These are phyloP conservation scores for Fusarium goolgardi DNA, from an alignment of 2,329 filamentous ascomycete genomes.

Conservation along the genomic window DNA sequence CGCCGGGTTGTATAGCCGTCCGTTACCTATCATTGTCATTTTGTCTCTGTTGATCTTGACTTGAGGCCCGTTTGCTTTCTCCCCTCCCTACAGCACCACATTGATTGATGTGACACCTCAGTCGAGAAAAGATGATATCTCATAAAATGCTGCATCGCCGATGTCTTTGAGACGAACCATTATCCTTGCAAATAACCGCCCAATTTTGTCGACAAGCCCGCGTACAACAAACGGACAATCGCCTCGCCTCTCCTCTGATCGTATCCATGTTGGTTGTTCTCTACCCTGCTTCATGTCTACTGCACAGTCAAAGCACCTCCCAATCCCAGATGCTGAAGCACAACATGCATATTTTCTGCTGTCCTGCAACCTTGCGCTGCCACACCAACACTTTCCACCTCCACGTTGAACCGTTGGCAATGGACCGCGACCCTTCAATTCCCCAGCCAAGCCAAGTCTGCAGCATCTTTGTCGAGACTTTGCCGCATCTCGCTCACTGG, in stretches of 20 bases:
- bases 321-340: slow-evolving; percentile 1
- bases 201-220: not conserved
- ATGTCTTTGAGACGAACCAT: not conserved
- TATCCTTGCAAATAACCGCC: not conserved
- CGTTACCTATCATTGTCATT: not conserved
- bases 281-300: not conserved
- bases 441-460: slow-evolving; percentile 11
- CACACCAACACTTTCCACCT: not conserved
- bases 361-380: not conserved
- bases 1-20: not conserved
- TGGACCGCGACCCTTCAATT: not conserved
- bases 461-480: slow-evolving; percentile 25
- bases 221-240: not conserved
- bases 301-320: slow-evolving; percentile 1
- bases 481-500: slow-evolving; percentile 2
- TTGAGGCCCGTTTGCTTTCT: slow-evolving; percentile 20
- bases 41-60: slow-evolving; percentile 5
- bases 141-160: slow-evolving; percentile 26
- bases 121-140: slow-evolving; percentile 32
- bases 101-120: slow-evolving; percentile 16
- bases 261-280: slow-evolving; percentile 4
- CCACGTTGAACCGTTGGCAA: not conserved
- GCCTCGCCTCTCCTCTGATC: slow-evolving; percentile 9
- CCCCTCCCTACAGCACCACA: slow-evolving; percentile 13
- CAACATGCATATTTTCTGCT: slow-evolving; percentile 6